Percentiles rank a stretch among this genome's conserved stretches.
Conservation (phyloP, 2,329 filamentous ascomycete species). For the Trichoderma sp. region DNA sequence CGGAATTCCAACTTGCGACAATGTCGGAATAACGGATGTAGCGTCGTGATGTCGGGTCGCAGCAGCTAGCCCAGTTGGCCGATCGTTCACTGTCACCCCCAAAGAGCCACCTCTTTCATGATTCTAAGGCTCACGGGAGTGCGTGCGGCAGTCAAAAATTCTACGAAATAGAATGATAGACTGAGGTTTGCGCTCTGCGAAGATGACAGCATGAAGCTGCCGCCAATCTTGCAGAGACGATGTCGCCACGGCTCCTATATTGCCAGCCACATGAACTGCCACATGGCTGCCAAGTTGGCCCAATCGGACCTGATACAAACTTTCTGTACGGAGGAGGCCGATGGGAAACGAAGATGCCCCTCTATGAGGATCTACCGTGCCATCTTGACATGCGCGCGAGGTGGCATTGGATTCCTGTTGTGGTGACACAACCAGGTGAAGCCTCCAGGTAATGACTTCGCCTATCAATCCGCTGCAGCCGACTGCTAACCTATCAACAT, state of each 20-base stretch:
- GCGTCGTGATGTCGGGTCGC: background rate
- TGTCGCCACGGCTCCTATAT: background rate
- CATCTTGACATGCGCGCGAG: background rate
- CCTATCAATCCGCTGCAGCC: background rate
- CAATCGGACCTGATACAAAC: background rate
- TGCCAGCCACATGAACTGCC: background rate
- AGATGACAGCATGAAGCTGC: slow-evolving; percentile 10
- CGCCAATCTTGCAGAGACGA: background rate
- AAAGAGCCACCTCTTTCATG: background rate
- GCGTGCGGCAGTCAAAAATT: background rate
- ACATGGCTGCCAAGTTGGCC: background rate
- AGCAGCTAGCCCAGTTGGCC: background rate
- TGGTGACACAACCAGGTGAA: background rate
- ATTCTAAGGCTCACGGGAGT: background rate
- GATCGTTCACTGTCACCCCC: background rate
- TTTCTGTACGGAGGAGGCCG: background rate
- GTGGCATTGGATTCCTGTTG: background rate
- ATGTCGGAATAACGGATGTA: background rate
- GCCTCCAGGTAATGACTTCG: background rate
- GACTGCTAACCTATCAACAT: background rate
- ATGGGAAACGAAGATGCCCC: background rate
- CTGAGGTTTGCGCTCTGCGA: slow-evolving; percentile 13
- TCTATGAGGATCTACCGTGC: background rate
- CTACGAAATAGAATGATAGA: background rate
- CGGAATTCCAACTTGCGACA: background rate